Evolutionary conservation across 208 protist genomes (phyloP).

Genomic region (Leishmania gerbilli): DNA sequence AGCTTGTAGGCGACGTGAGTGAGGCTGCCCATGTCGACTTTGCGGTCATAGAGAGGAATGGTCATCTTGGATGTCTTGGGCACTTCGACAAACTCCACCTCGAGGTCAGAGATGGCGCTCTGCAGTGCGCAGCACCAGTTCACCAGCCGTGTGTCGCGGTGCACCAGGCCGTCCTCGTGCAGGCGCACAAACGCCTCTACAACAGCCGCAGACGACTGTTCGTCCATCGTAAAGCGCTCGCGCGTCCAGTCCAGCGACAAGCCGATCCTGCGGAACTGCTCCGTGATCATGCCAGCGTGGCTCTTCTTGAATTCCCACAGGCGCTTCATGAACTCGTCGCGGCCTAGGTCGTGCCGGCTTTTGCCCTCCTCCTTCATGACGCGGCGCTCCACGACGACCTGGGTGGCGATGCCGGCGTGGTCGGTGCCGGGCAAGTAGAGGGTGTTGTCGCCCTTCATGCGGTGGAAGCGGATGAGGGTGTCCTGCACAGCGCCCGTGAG

Average conservation of each 20-base stretch:
- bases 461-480: constrained; percentile 94
- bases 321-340: constrained; percentile 96
- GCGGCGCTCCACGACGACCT: constrained; percentile 99
- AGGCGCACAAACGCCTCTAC: constrained; percentile 97
- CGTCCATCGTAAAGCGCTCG: constrained; percentile 99
- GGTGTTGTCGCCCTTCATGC: constrained; percentile 97
- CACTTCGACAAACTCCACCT: constrained; percentile 96
- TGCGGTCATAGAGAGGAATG: constrained; percentile 90
- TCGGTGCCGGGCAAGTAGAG: constrained; percentile 99
- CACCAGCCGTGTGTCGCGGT: constrained; percentile 97
- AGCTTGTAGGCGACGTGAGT: constrained; percentile 97
- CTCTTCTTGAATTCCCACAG: constrained; percentile 99
- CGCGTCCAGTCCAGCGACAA: constrained; percentile 99
- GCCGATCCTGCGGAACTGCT: constrained; percentile 97
- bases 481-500: constrained; percentile 97
- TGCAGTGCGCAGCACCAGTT: constrained; percentile 99
- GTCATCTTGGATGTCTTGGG: constrained; percentile 76
- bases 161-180: constrained; percentile 97
- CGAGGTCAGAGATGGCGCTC: constrained; percentile 99
- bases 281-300: constrained; percentile 95
- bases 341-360: constrained; percentile 95
- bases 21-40: constrained; percentile 95
- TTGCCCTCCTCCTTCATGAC: constrained; percentile 87
- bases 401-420: constrained; percentile 99
- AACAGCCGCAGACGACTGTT: constrained; percentile 91